Base-by-base conservation (phyloP, 768 basidiomycete species). In the Psilocybe tampanensis region DNA sequence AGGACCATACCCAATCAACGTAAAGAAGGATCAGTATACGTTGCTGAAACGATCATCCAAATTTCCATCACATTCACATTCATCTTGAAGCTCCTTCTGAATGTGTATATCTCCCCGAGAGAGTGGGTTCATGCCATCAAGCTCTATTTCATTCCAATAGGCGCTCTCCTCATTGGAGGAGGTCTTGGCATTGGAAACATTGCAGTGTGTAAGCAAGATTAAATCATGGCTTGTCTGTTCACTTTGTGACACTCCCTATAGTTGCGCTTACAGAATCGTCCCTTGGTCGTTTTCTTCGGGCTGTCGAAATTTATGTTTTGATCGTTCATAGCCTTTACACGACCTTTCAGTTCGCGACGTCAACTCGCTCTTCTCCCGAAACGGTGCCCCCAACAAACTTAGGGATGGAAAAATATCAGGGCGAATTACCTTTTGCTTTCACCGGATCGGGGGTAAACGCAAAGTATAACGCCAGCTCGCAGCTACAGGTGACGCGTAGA, bases 261-360 rank as follows among this genome's bases (percentile, higher is more conserved):
- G 89, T 87, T 67, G 71, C 76, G 52, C 90, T 91, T 65, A 82
- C 89, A 2, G 90, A 92, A 70, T 82, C 82, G 6, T 76, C 77
- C 9, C 71, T 88, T 1, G 90, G 90, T n/a, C 84, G 86, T 44
- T 82, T 91, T 62, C 74, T 82, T 54, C 80, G 85, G 61, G 86
- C 84, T 13, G 69, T 85, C 32, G 86, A 88, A 64, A 62, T 86
- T 21, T 92, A 86, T 64, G 76, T 85, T 42, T 70, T 87, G 43
- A 74, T 88, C 54, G 68, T 89, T n/a, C 83, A 80, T 65, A 70
- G 78, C 57, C 80, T 88, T 58, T 73, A 87, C 49, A 63, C 70
- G 32, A 71, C 78, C n/a, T 64, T 63, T 34, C 52, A 59, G 21
- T 44, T 54, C 21, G 18, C 39, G 17, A 2, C 22, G 32, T 44